phyloP scores from a whole-genome alignment of 305 asterid species.

The Solanum hybrid region DNA sequence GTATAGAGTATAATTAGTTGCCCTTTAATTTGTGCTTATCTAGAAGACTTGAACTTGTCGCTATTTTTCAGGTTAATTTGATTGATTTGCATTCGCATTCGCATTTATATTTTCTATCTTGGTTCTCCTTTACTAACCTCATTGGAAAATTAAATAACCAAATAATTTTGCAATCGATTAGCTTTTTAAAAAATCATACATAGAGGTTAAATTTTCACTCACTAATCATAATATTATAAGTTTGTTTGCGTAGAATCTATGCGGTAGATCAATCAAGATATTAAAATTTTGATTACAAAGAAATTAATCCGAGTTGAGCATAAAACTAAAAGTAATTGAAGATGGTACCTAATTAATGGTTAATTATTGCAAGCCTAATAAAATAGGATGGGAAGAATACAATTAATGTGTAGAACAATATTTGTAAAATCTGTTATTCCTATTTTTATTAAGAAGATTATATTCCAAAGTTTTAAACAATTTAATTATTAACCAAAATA shows the following conservation, averaged over 20 bases:
- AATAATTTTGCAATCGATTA: not conserved
- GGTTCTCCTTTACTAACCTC: too few relatives aligned
- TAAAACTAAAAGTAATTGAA: not conserved
- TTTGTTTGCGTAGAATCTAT: not conserved
- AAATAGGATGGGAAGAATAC: not conserved
- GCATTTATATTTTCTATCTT: too few relatives aligned
- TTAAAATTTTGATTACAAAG: not conserved
- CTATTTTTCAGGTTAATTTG: too few relatives aligned
- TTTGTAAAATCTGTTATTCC: not conserved
- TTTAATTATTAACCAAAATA: too few relatives aligned
- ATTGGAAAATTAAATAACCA: too few relatives aligned
- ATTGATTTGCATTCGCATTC: too few relatives aligned
- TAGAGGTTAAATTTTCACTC: not conserved
- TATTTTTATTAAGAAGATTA: too few relatives aligned
- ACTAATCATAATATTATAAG: too few relatives aligned
- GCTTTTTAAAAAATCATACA: not conserved
- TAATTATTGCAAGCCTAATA: not conserved
- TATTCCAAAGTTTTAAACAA: too few relatives aligned
- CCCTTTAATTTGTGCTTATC: too few relatives aligned
- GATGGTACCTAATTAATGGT: not conserved
- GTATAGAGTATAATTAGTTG: too few relatives aligned
- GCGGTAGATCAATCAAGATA: not conserved
- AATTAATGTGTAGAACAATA: not conserved
- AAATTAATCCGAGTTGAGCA: not conserved
- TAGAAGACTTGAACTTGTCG: too few relatives aligned